A percentile compares a stretch with the other conserved stretches of the same genome.
These are phyloP conservation scores for Xylaria scruposa DNA, from an alignment of 495 filamentous ascomycete genomes.

Conservation along the genomic window DNA sequence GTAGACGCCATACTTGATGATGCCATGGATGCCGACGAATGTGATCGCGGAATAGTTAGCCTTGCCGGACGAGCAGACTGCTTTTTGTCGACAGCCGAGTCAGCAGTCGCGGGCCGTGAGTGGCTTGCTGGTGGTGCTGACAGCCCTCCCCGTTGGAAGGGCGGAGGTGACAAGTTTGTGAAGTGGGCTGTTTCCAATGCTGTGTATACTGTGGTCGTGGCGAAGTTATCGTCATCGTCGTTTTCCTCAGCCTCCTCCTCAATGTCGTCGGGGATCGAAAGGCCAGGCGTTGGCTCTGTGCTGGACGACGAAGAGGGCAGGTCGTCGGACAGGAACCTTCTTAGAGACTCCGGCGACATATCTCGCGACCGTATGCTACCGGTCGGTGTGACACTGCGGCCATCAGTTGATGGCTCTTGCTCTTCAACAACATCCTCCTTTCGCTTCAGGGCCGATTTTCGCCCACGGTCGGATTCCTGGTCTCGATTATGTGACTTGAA, in stretches of 20 bases:
- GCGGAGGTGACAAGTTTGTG: conserved; percentile 57
- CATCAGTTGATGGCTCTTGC: conserved; percentile 31
- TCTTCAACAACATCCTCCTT: conserved; percentile 27
- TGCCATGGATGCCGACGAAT: conserved; percentile 47
- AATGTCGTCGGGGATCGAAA: conserved; percentile 58
- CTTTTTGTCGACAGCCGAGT: conserved; percentile 5
- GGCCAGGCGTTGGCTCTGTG: conserved; percentile 27
- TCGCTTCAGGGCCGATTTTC: conserved; percentile 27
- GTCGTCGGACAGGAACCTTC: conserved; percentile 52
- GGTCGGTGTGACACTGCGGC: conserved; percentile 42
- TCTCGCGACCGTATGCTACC: conserved; percentile 51
- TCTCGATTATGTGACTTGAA: conserved; percentile 26
- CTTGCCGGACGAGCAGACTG: conserved; percentile 13
- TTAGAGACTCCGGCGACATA: conserved; percentile 56
- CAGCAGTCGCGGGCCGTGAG: conserved; percentile 3
- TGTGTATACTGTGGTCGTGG: conserved; percentile 52
- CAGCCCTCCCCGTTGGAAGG: conserved; percentile 43
- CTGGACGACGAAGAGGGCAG: conserved; percentile 37
- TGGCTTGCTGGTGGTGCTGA: conserved; percentile 38
- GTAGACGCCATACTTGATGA: conserved; percentile 43
- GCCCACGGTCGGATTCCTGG: conserved; percentile 33
- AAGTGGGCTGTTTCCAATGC: conserved; percentile 34
- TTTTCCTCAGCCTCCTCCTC: conserved; percentile 49
- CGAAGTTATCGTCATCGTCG: conserved; percentile 63
- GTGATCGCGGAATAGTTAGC: conserved; percentile 39